Base-by-base conservation (phyloP, 371 early-diverging fungal genomes). In the Apophysomyces sp. region DNA sequence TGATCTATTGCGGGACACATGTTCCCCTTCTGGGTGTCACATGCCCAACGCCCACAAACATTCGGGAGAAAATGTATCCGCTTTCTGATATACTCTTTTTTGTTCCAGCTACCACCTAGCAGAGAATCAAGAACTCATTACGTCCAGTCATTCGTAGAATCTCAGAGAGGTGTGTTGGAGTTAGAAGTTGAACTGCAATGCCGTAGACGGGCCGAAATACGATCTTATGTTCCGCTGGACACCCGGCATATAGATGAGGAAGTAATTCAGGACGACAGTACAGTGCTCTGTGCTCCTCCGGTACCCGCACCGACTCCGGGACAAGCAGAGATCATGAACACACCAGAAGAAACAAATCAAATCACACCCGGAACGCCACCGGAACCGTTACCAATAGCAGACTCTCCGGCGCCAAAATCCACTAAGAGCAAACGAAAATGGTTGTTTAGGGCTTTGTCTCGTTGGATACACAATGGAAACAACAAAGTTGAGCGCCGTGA, bases 171-270 rank as follows among this genome's bases (percentile, higher is more conserved):
- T 28, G 30, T 65, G 39, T 55, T 65, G 18, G 39, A 59, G 16
- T 34, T 54, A 27, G 65, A 65, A 60, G 36, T 58, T 24, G 55
- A 65, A 26, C 28, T 65, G 21, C 65, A 59, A 28, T 54, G 55
- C 11, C 59, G 51, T 24, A 18, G 29, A n/a, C 31, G 44, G 21
- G 55, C 27, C 16, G 65, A 65, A 44, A 58, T 65, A 16, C 12
- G 15, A 24, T 58, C 65, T 12, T 27, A 58, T 13, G 56, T 65
- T 18, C 65, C 65, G 44, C 34, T 65, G 7, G 65, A 65, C 24
- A 52, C 55, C 13, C 51, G 56, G 16, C 41, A 40, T 12, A 30
- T 49, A 2, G 36, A 55, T 34, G 55, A 65, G 34, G 65, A 59
- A 11, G 32, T 62, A 1, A 44, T 59, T 26, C 49, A 39, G 13